Conservation (phyloP, 441 rosid species). For the Eruca vesicaria region DNA sequence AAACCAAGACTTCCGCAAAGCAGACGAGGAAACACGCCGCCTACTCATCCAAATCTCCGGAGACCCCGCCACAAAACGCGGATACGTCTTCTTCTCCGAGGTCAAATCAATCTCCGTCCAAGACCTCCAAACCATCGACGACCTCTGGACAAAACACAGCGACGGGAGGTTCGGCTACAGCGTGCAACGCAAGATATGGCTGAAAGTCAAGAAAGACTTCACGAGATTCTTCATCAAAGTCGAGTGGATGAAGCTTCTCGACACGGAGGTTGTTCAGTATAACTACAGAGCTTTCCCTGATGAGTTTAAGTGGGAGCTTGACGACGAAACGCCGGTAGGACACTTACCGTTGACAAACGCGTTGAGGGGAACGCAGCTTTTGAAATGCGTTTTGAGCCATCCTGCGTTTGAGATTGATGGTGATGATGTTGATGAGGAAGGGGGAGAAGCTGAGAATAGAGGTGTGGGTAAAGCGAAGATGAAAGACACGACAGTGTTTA, state of each 20-base stretch:
- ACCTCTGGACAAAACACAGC: conserved; percentile 69
- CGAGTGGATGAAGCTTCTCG: conserved; percentile 97
- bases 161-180: conserved; percentile 73
- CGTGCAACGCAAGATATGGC: conserved; percentile 68
- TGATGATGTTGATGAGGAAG: conserved; percentile 34
- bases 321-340: conserved; percentile 71
- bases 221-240: conserved; percentile 63
- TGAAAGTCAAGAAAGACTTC: conserved; percentile 65
- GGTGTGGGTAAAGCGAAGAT: conserved; percentile 40
- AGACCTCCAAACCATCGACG: conserved; percentile 71
- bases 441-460: conserved; percentile 30
- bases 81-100: conserved; percentile 94
- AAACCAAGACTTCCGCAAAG: conserved; percentile 67
- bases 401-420: conserved; percentile 67
- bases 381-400: conserved; percentile 63
- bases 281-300: conserved; percentile 78
- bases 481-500: conserved; percentile 37
- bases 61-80: conserved; percentile 68
- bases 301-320: conserved; percentile 83
- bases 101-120: conserved; percentile 59
- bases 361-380: conserved; percentile 75
- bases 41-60: conserved; percentile 77
- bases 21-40: conserved; percentile 86
- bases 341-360: conserved; percentile 94
- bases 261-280: conserved; percentile 78